Base-by-base conservation (phyloP, 2,329 filamentous ascomycete genomes). In the Thelonectria olida region DNA sequence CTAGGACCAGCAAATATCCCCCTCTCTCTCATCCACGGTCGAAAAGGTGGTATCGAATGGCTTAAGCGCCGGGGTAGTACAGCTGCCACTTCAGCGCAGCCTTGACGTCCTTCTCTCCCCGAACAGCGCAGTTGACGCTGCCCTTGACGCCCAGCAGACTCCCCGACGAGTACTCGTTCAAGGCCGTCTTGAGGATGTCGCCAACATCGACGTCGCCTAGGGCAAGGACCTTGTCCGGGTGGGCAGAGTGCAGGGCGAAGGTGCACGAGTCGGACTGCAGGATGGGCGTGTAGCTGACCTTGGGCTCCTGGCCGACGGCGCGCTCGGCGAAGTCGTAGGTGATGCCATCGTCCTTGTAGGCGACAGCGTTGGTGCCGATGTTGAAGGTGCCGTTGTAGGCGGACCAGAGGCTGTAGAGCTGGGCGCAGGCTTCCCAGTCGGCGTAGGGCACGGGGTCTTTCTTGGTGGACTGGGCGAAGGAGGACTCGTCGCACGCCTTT, bases 371-470 rank as follows among this genome's bases (percentile, higher is more conserved):
- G 49, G 42, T 38, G 4, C 64, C 58, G 51, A 76, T 53, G 49
- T 48, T 56, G 44, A 76, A 76, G 13, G 70, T 74, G n/a, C 75
- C 75, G 39, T 74, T 76, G 36, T 64, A 57, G 12, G 61, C 61
- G 3, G 65, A 65, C 68, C 74, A 76, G 2, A 63, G 58, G 49
- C 73, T 75, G 57, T 71, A 72, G 3, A 76, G 68, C 5, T 73
- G 68, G 19, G 73, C 73, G 36, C 75, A 76, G 51, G 71, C 65
- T 15, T 65, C 63, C 68, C 72, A 76, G 63, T 75, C 61, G 50
- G 74, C 75, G 25, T 72, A 67, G 20, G 61, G 61, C 25, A 54
- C 54, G 15, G 57, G 57, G 38, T 60, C 38, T 45, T 63, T 58
- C 41, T 45, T 55, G 44, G 65, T 53, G 19, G 67, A 67, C 7